Evolutionary conservation across 1,284 basidiomycete species (phyloP).

Genomic region (Apiotrichum mycotoxinovorans): DNA sequence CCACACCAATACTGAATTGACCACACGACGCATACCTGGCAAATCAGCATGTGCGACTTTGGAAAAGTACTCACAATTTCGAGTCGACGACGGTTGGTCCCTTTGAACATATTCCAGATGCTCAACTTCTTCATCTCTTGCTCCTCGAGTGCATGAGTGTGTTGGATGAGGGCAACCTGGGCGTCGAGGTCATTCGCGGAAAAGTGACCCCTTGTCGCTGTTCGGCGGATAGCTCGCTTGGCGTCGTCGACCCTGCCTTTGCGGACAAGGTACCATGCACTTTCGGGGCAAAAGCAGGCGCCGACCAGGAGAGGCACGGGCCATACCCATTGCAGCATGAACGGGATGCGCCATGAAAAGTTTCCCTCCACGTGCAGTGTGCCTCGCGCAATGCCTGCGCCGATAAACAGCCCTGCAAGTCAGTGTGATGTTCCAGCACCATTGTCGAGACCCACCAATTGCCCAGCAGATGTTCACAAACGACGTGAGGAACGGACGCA

Average conservation of each 20-base stretch:
- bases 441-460: constrained; percentile 14
- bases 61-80: constrained; percentile 18
- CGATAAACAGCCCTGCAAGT: constrained; percentile 36
- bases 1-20: constrained; percentile 11
- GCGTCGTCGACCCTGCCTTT: constrained; percentile 50
- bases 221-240: constrained; percentile 45
- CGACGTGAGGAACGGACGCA: constrained; percentile 1
- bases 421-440: not conserved
- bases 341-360: constrained; percentile 23
- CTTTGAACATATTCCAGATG: constrained; percentile 53
- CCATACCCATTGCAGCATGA: constrained; percentile 46
- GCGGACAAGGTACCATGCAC: constrained; percentile 24
- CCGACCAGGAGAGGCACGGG: constrained; percentile 33
- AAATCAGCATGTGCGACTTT: not conserved
- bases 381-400: constrained; percentile 38
- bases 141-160: constrained; percentile 39
- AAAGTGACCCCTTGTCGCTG: constrained; percentile 40
- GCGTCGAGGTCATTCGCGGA: constrained; percentile 48
- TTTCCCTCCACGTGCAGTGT: constrained; percentile 28
- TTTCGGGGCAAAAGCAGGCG: constrained; percentile 27
- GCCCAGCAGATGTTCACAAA: constrained; percentile 52
- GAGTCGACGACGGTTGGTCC: constrained; percentile 41
- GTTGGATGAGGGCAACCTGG: constrained; percentile 50
- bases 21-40: not conserved
- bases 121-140: constrained; percentile 33